Base-by-base conservation (phyloP, 306 rosid species). In the Cucurbita maxima region DNA sequence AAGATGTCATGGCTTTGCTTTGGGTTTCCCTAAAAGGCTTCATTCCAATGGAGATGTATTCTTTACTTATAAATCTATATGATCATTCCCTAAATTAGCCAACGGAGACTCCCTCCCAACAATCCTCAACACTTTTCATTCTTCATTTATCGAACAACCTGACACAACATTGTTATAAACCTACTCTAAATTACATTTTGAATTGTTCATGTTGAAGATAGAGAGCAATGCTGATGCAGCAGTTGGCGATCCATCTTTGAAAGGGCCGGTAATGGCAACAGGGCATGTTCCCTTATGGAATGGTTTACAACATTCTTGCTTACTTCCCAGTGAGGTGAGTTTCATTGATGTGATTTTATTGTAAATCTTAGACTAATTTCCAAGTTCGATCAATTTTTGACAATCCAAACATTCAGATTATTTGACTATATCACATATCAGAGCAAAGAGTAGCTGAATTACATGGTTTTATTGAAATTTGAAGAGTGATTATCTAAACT, bases 301-400 rank as follows among this genome's bases (percentile, higher is more conserved):
- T 58, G 86, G 90, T 76, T 76, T 87, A 51, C 78, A 81, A 51
- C 78, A 81, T 70, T 81, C 96, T 68, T 79, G 81, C 76, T 85
- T 86, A 89, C 79, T 88, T 78, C 86, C 96, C 57, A 80, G 30
- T 74, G 87, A 82, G 97, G 99, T 95, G 73, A 78, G 56, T 82
- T 75, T 69, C 74, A 67, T 40, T 77, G 57, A 30, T 64, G 67
- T 75, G 58, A 54, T 54, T 51, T 44, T 36, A n/a, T 56, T 58
- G 36, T 15, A 47, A 0, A 55, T 44, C 38, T 45, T 6, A 77
- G 44, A 4, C 43, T 40, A 40, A 40, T 40, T 40, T 40, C 6
- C 43, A 40, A 40, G 6, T 40, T 40, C 43, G 43, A 40, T 40
- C 7, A 40, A 5, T 30, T 40, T 40, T 40, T 40, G 43, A 40